Evolutionary conservation across 2,329 filamentous ascomycete genomes (phyloP).

Genomic region (Lomentospora prolificans): DNA sequence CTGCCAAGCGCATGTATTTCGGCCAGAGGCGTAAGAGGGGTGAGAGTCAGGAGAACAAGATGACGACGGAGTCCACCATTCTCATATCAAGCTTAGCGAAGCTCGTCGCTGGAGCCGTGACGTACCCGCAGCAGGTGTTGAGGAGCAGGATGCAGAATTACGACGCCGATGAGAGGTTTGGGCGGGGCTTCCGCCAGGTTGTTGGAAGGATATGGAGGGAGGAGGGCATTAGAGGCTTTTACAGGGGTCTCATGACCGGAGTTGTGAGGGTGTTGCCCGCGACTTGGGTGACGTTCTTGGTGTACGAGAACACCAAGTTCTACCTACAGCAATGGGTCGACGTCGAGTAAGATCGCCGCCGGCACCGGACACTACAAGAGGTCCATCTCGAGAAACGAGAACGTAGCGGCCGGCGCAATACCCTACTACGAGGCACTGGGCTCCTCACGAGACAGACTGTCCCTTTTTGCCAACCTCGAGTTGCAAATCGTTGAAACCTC

Average conservation of each 20-base stretch:
- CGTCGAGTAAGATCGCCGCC: not conserved
- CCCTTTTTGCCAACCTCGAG: too few species aligned
- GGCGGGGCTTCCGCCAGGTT: constrained; percentile 60
- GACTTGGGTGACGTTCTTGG: constrained; percentile 92
- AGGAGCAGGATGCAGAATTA: constrained; percentile 84
- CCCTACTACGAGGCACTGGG: too few species aligned
- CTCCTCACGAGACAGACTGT: too few species aligned
- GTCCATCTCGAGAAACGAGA: too few species aligned
- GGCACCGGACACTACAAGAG: not conserved
- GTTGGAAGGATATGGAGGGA: constrained; percentile 63
- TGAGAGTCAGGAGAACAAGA: constrained; percentile 6
- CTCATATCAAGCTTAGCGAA: constrained; percentile 72
- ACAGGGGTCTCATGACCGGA: constrained; percentile 81
- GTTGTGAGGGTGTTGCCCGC: constrained; percentile 86
- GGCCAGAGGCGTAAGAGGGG: constrained; percentile 23
- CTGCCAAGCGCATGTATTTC: constrained; percentile 47
- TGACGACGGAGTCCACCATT: constrained; percentile 63
- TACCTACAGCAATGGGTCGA: constrained; percentile 39
- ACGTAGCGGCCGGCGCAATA: too few species aligned
- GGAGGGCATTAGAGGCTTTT: constrained; percentile 78
- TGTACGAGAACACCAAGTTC: constrained; percentile 87
- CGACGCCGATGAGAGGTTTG: constrained; percentile 65
- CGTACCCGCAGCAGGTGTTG: constrained; percentile 93
- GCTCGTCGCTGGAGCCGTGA: constrained; percentile 76
- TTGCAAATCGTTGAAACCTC: too few species aligned